Base-by-base conservation (phyloP, 371 early-diverging fungal genomes). In the Apophysomyces trapeziformis region DNA sequence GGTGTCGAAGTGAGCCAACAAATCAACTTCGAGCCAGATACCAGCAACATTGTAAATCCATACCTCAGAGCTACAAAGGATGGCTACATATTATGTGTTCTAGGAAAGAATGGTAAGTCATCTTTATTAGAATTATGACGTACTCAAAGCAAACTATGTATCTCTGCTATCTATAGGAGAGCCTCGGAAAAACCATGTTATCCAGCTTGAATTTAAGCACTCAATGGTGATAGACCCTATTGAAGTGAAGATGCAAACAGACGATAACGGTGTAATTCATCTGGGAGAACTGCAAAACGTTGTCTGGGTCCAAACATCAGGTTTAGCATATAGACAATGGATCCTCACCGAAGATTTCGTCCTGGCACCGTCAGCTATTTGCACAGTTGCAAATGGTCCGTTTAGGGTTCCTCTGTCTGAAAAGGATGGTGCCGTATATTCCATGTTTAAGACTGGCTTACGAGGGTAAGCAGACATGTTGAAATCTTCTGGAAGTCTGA, bases 101-200 rank as follows among this genome's bases (percentile, higher is more conserved):
- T 84, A 21, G 86, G 86, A 57, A 84, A 79, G 61, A 87, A 87
- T 66, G 88, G 88, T 74, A 65, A 41, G 61, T 38, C 21, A 41
- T 64, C 7, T 7, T 12, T 32, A 44, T 36, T 45, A 57, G 13
- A 26, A 3, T 8, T 46, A 13, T 32, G 32, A 26, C 2, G 32
- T 26, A 26, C 1, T 32, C 41, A 56, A n/a, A 18, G 13, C 14
- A 61, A 26, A 13, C 12, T 9, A 26, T 3, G 32, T 26, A 18
- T 38, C 41, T 35, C 47, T 61, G 16, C 12, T 58, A 57, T 35
- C 2, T 43, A 35, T 66, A 78, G 83, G 80, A 21, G 84, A 87
- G 46, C 61, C 61, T 11, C 67, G 77, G 60, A 66, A 66, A 14
- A 64, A 74, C 13, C 61, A 71, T n/a, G 73, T 76, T 11, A 61